Evolutionary conservation across 208 protist genomes (phyloP), one percentile per base, ranked within the genome.

Genomic region (Acanthamoeba quina): DNA sequence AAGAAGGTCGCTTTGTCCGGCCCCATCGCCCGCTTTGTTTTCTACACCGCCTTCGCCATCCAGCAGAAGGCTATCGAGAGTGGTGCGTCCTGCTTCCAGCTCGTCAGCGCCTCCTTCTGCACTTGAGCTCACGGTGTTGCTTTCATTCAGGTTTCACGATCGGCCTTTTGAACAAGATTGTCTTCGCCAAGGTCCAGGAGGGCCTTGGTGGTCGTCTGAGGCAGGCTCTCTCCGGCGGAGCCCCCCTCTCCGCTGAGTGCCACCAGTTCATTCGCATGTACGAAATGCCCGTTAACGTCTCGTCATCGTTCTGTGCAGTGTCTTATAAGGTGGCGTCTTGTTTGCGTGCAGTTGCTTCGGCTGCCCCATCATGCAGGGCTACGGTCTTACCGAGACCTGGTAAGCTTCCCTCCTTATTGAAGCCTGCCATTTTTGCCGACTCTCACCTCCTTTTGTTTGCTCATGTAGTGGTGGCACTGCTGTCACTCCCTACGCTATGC

Each of bases 381-480:
- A 99, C 94, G 98, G 98, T 72, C 94, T 97, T 68, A 99, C 98
- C 24, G 85, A 86, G 78, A 86, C 78, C 41, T 83, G 74, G 74
- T 83, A 83, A 6, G 29, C 29, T 34, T 70, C 9, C 64, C 4
- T n/a, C 64, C 9, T 56, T 56, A 9, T 56, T 56, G 11, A 10
- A 7, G 52, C 11, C 5, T 7, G 5, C 5, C 5, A 10, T 37
- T 83, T 83, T 34, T 83, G 9, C 66, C 13, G 34, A 74, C 66
- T 5, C 13, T 44, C 24, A n/a, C n/a, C n/a, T n/a, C n/a, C n/a
- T 37, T 37, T 37, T 74, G 17, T 64, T 15, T 64, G 5, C 13
- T n/a, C 47, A 21, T 74, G 31, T 21, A 86, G 78, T 21, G 78
- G 78, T 11, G 78, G 78, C 47, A 86, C 78, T 5, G 29, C 78